Evolutionary conservation across 257 asterid genomes (phyloP).

Genomic region (Primulina tabacum): DNA sequence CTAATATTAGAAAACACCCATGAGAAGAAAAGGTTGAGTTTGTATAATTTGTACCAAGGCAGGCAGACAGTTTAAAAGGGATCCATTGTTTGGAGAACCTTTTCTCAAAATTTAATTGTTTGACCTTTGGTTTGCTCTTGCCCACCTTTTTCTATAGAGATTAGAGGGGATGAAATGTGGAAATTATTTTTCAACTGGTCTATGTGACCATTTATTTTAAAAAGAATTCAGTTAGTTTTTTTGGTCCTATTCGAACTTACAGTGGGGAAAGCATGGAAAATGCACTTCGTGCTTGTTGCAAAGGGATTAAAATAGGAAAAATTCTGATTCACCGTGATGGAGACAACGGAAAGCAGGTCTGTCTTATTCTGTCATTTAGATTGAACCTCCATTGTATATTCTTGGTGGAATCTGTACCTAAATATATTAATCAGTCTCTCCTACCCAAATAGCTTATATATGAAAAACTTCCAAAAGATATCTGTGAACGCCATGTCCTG

Average conservation of each 20-base stretch:
- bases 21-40: constrained; percentile 17
- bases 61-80: neutral
- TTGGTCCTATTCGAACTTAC: constrained; percentile 22
- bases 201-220: neutral
- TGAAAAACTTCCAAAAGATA: constrained; percentile 93
- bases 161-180: neutral
- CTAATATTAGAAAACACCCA: neutral
- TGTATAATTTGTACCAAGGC: neutral
- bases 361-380: constrained; percentile 7
- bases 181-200: neutral
- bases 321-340: constrained; percentile 95
- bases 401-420: neutral
- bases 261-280: constrained; percentile 99
- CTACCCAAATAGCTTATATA: constrained; percentile 72
- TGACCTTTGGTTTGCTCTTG: neutral
- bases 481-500: constrained; percentile 89
- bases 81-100: constrained; percentile 4
- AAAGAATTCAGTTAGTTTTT: neutral
- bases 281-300: constrained; percentile 98
- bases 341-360: constrained; percentile 94
- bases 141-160: neutral
- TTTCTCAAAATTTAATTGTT: neutral
- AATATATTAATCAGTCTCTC: constrained; percentile 12
- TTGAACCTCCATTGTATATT: constrained; percentile 19
- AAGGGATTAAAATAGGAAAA: constrained; percentile 97